Conservation (phyloP, 305 asterid species). For the Ajuga reptans region DNA sequence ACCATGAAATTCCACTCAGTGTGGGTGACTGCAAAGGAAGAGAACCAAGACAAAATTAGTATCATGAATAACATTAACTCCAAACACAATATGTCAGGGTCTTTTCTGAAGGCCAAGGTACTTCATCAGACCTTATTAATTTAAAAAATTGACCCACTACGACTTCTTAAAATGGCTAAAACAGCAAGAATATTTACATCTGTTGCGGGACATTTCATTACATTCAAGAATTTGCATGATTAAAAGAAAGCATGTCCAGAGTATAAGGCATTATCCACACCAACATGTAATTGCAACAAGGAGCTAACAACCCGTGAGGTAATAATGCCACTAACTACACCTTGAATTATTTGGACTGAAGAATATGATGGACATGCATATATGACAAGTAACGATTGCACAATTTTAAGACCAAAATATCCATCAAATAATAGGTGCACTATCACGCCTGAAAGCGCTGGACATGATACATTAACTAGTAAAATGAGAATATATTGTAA, state of each 20-base stretch:
- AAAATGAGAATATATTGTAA: background rate
- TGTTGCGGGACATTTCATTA: background rate
- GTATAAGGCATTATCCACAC: background rate
- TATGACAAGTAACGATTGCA: background rate
- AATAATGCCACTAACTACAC: background rate
- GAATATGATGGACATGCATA: background rate
- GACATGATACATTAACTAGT: background rate
- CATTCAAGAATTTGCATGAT: background rate
- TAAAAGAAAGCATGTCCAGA: background rate
- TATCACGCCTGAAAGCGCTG: background rate
- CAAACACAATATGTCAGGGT: background rate
- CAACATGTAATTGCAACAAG: background rate
- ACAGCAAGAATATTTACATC: background rate
- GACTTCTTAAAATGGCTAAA: background rate
- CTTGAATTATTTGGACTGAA: background rate
- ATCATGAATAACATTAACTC: background rate
- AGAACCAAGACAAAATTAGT: conserved; percentile 21
- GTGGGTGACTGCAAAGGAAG: conserved; percentile 61
- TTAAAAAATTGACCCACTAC: background rate
- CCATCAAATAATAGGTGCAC: background rate
- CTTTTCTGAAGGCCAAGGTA: background rate
- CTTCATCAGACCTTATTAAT: background rate
- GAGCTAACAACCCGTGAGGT: background rate
- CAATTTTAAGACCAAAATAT: background rate
- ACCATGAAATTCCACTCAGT: conserved; percentile 76